Percentiles rank a stretch among this genome's conserved stretches.
Evolutionary conservation across 139 green algal species (phyloP).

Genomic region (Chlamydomonas sphaeroides): DNA sequence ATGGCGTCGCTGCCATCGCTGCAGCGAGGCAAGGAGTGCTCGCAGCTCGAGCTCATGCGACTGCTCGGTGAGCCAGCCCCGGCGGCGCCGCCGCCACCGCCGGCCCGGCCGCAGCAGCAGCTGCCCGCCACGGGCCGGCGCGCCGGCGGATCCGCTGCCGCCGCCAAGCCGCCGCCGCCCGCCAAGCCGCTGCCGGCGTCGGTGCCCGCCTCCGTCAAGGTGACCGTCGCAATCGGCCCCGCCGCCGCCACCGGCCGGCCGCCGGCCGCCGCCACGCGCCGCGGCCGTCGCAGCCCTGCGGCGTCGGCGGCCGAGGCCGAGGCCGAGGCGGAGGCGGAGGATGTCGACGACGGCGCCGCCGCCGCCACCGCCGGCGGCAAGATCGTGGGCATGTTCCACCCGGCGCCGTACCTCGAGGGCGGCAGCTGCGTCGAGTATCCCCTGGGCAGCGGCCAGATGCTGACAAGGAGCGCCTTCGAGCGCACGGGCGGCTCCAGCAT

Average conservation of each 20-base stretch:
- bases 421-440: constrained; percentile 11
- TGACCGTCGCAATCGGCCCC: neutral
- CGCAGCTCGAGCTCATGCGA: too few relatives aligned
- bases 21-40: too few relatives aligned
- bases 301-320: neutral
- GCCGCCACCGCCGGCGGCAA: neutral
- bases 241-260: neutral
- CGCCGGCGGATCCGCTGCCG: too few relatives aligned
- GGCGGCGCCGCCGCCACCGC: too few relatives aligned
- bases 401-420: constrained; percentile 11
- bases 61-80: too few relatives aligned
- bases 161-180: too few relatives aligned
- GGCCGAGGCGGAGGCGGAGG: neutral
- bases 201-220: neutral
- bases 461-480: constrained; percentile 23
- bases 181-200: neutral
- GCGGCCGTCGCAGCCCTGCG: too few relatives aligned
- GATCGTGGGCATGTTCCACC: constrained; percentile 6
- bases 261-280: too few relatives aligned
- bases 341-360: neutral
- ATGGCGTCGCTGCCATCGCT: too few relatives aligned
- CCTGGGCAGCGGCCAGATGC: constrained; percentile 17
- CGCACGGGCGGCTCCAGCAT: constrained; percentile 16
- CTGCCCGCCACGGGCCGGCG: too few relatives aligned
- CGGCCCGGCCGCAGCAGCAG: too few relatives aligned